These are phyloP conservation scores for Colletotrichum sp. DNA, from an alignment of 2,329 filamentous ascomycete species.

Conservation along the genomic window DNA sequence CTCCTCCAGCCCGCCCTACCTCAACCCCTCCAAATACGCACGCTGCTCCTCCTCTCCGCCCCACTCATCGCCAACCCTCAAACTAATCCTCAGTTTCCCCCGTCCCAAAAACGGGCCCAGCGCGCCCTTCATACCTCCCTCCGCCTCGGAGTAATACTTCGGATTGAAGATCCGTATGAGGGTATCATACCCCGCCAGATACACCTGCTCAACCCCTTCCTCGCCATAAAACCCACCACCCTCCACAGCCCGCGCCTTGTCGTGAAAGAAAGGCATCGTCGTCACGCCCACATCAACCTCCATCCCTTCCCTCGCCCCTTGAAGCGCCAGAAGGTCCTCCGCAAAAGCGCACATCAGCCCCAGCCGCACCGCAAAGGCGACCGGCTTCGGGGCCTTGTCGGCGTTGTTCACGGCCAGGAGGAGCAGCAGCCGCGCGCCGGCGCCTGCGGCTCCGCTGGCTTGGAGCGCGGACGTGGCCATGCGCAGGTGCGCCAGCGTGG, in stretches of 20 bases:
- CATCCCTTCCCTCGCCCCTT: neutral
- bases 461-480: slow-evolving; percentile 59
- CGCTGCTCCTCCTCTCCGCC: slow-evolving; percentile 60
- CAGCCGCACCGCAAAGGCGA: slow-evolving; percentile 70
- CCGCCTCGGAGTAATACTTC: slow-evolving; percentile 65
- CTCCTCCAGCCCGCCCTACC: slow-evolving; percentile 48
- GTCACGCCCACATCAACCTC: slow-evolving; percentile 73
- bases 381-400: slow-evolving; percentile 71
- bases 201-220: slow-evolving; percentile 57
- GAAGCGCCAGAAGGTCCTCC: slow-evolving; percentile 48
- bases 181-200: slow-evolving; percentile 79
- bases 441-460: neutral
- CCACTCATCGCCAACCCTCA: slow-evolving; percentile 66
- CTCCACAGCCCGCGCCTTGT: slow-evolving; percentile 69
- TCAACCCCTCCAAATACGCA: slow-evolving; percentile 57
- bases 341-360: slow-evolving; percentile 76
- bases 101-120: slow-evolving; percentile 68
- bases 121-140: slow-evolving; percentile 52
- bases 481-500: slow-evolving; percentile 63
- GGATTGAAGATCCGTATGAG: slow-evolving; percentile 74
- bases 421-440: slow-evolving; percentile 54
- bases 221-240: slow-evolving; percentile 44
- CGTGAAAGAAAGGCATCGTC: slow-evolving; percentile 74
- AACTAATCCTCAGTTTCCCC: slow-evolving; percentile 67
- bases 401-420: slow-evolving; percentile 69